Evolutionary conservation across 345 rosid genomes (phyloP), one percentile per base, ranked within the genome.

Genomic region (Linum tenue): DNA sequence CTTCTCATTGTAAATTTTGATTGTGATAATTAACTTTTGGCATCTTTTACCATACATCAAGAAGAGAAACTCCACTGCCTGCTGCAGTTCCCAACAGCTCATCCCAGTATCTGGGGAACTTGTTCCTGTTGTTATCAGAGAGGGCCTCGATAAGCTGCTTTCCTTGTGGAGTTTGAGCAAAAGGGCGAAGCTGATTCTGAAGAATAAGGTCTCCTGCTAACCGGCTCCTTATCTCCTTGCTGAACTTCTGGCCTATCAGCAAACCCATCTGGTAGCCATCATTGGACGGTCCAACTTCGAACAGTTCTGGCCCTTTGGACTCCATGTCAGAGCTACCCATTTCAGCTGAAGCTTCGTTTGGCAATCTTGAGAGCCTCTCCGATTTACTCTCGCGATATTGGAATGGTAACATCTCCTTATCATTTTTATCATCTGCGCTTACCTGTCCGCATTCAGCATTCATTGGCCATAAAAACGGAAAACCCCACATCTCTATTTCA

Each of bases 231-330:
- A 85, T 83, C 72, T 39, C 56, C 31, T 67, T 41, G 10, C 67
- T 66, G 74, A 83, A 85, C 68, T 83, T 73, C 67, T 74, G 70
- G 22, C 90, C 86, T n/a, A 81, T 81, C 16, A 64, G 56, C 60
- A 79, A 81, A 16, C 90, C 87, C 73, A 81, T 62, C 57, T 75
- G 71, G 68, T 70, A 72, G 39, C 72, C 76, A 73, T 73, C 68
- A 60, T 83, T 71, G 65, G 83, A 81, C 14, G 85, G 80, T 42
- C 90, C 87, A 64, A 85, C 80, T 70, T 83, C 85, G 56, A 79
- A 71, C 39, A 78, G 64, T 72, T 83, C 87, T 70, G 75, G 3
- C 81, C 43, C 67, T 72, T 58, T 71, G 40, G 15, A 48, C 61
- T 55, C 62, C 57, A 59, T 55, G 16, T 41, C 55, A 7, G 63